phyloP scores from a whole-genome alignment of 768 basidiomycete species.

The Suillus clintonianus region DNA sequence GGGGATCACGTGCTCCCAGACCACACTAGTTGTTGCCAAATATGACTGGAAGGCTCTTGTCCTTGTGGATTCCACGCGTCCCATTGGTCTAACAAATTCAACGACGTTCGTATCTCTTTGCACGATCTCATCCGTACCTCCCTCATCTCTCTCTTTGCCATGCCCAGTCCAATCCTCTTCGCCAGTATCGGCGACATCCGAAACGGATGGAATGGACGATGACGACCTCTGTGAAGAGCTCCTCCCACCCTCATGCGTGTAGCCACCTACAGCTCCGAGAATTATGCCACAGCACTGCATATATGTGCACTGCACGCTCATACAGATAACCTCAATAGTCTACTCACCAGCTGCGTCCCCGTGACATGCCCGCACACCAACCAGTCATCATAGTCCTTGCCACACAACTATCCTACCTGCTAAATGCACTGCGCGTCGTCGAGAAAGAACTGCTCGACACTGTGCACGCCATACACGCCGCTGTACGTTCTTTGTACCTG shows the following conservation, averaged over 20 bases:
- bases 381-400: conserved; percentile 43
- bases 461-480: conserved; percentile 41
- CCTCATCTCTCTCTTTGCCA: conserved; percentile 50
- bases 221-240: conserved; percentile 36
- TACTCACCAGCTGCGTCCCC: conserved; percentile 58
- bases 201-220: conserved; percentile 18
- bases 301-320: conserved; percentile 45
- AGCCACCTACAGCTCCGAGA: conserved; percentile 52
- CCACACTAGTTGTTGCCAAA: too few relatives aligned
- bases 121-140: conserved; percentile 46
- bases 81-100: conserved; percentile 54
- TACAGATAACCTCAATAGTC: conserved; percentile 33
- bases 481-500: conserved; percentile 30
- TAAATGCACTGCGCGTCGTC: conserved; percentile 43
- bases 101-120: conserved; percentile 41
- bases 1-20: too few relatives aligned
- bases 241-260: conserved; percentile 36
- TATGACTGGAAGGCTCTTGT: too few relatives aligned
- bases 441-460: conserved; percentile 56
- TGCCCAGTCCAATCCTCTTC: conserved; percentile 52
- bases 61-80: conserved; percentile 39
- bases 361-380: conserved; percentile 51
- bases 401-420: conserved; percentile 22
- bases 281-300: conserved; percentile 55
- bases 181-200: conserved; percentile 39